Evolutionary conservation across 352 stramenopile genomes (phyloP).

Genomic region (Aphanomyces euteiches): DNA sequence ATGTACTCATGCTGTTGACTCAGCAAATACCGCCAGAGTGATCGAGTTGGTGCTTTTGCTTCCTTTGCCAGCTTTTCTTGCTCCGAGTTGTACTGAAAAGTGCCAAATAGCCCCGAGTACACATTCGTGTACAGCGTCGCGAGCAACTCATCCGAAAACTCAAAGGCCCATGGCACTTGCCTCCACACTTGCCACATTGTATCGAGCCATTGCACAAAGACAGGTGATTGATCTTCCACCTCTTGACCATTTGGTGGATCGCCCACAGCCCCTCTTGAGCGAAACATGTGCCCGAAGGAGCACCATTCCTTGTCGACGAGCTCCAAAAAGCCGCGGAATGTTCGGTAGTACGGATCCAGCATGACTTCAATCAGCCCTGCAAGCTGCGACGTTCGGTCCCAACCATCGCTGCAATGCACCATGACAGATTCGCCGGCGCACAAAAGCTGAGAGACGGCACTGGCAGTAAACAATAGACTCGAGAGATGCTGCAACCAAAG

Average conservation of each 20-base stretch:
- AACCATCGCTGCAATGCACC: slow-evolving; percentile 98
- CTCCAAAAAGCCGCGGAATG: slow-evolving; percentile 90
- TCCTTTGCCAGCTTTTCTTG: slow-evolving; percentile 69
- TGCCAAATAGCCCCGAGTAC: slow-evolving; percentile 96
- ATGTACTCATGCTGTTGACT: slow-evolving; percentile 61
- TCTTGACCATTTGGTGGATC: slow-evolving; percentile 90
- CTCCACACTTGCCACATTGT: slow-evolving; percentile 96
- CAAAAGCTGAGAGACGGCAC: slow-evolving; percentile 92
- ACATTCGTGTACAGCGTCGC: slow-evolving; percentile 93
- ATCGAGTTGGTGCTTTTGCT: slow-evolving; percentile 52
- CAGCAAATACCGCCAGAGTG: slow-evolving; percentile 66
- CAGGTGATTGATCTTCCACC: slow-evolving; percentile 95
- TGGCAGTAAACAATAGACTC: slow-evolving; percentile 91
- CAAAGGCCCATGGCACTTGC: slow-evolving; percentile 96
- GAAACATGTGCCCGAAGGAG: slow-evolving; percentile 98
- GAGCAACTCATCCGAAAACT: slow-evolving; percentile 95
- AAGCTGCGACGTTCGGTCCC: slow-evolving; percentile 98
- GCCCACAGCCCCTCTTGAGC: slow-evolving; percentile 93
- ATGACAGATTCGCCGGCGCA: slow-evolving; percentile 93
- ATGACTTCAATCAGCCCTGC: slow-evolving; percentile 94
- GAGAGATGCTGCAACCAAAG: slow-evolving; percentile 97
- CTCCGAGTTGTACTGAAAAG: slow-evolving; percentile 97
- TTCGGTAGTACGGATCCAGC: slow-evolving; percentile 98
- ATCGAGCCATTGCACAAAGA: slow-evolving; percentile 99
- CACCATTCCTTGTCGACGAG: slow-evolving; percentile 99